Conservation (phyloP, 2,329 filamentous ascomycete genomes). For the Ilyonectria robusta region DNA sequence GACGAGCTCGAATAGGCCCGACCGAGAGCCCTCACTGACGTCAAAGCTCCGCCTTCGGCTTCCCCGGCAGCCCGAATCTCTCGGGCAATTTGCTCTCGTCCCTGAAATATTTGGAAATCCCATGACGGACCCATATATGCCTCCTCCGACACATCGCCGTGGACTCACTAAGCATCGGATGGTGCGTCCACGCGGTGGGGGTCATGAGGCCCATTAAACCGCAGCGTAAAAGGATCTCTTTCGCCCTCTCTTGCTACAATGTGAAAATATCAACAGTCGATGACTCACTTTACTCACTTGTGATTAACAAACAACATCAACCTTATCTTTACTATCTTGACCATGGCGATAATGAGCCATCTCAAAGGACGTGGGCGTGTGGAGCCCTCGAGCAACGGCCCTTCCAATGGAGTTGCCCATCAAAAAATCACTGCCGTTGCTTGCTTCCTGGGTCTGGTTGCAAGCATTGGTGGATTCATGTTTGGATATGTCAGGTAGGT, state of each 20-base stretch:
- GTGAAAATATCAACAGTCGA: not conserved
- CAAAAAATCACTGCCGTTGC: conserved; percentile 58
- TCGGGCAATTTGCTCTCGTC: conserved; percentile 8
- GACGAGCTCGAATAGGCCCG: conserved; percentile 24
- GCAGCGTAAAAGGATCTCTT: conserved; percentile 8
- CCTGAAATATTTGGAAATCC: conserved; percentile 17
- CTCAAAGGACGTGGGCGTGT: conserved; percentile 37
- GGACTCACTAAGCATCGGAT: conserved; percentile 4
- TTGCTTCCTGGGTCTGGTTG: conserved; percentile 64
- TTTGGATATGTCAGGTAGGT: conserved; percentile 70
- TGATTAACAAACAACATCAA: not conserved
- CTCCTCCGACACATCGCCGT: conserved; percentile 17
- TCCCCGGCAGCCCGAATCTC: conserved; percentile 19
- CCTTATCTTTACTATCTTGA: conserved; percentile 16
- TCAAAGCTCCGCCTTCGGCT: conserved; percentile 32
- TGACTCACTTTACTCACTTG: conserved; percentile 1
- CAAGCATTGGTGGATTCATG: conserved; percentile 70
- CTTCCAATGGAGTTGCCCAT: conserved; percentile 26
- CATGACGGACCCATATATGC: conserved; percentile 29
- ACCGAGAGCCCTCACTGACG: conserved; percentile 27
- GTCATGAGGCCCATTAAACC: not conserved
- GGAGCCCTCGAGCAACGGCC: conserved; percentile 29
- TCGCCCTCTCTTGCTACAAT: not conserved
- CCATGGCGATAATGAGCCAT: conserved; percentile 18
- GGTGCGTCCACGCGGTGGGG: conserved; percentile 15